Evolutionary conservation across 305 asterid genomes (phyloP).

Genomic region (Solanum hybrid): DNA sequence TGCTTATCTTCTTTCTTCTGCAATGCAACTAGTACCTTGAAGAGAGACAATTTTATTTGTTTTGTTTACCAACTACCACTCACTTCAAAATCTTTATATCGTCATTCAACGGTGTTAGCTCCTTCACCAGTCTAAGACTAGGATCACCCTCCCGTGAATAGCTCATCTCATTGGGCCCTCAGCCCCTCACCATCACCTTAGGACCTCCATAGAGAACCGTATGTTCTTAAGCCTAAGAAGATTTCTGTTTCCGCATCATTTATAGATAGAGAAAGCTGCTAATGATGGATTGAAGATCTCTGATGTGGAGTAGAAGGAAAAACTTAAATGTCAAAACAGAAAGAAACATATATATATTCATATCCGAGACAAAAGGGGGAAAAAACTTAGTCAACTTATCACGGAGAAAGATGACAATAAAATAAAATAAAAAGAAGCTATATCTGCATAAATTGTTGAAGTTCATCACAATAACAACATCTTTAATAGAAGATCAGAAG

Average conservation of each 20-base stretch:
- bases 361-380: not conserved
- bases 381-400: not conserved
- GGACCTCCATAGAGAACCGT: not conserved
- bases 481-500: slow-evolving; percentile 11
- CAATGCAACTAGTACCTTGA: not conserved
- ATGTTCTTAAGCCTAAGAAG: not conserved
- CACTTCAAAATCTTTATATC: not conserved
- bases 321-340: not conserved
- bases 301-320: not conserved
- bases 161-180: not conserved
- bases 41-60: not conserved
- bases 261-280: not conserved
- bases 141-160: not conserved
- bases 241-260: not conserved
- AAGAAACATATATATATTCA: not conserved
- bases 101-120: not conserved
- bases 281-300: not conserved
- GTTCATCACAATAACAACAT: not conserved
- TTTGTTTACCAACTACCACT: not conserved
- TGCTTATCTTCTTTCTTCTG: not conserved
- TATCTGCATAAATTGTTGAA: slow-evolving; percentile 2
- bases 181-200: not conserved
- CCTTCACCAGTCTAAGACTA: not conserved
- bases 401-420: not conserved
- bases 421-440: not conserved